Evolutionary conservation across 2,329 filamentous ascomycete species (phyloP).

Genomic region (Colletotrichum lentis): DNA sequence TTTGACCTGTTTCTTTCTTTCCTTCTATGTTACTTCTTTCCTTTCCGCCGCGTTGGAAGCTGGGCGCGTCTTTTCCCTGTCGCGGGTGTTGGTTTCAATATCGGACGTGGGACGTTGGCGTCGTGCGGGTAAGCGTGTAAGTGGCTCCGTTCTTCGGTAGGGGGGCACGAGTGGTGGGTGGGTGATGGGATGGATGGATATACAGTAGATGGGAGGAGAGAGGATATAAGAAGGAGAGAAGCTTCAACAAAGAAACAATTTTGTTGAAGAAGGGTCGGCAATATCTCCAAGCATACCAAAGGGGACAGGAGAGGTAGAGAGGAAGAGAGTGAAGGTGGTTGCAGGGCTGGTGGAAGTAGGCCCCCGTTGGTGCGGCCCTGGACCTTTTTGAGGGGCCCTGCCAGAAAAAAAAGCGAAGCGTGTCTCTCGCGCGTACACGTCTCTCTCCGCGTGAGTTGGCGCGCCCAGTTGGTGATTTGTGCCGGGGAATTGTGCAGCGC

Average conservation of each 20-base stretch:
- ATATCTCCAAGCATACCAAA: conserved; percentile 4
- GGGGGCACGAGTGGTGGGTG: conserved; percentile 1
- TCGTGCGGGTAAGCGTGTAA: conserved; percentile 35
- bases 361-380: conserved; percentile 42
- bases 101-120: conserved; percentile 35
- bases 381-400: conserved; percentile 43
- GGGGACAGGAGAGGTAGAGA: conserved; percentile 2
- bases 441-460: conserved; percentile 18
- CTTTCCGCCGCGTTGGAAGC: conserved; percentile 28
- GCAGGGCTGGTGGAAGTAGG: conserved; percentile 43
- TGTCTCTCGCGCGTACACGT: conserved; percentile 24
- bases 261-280: conserved; percentile 11
- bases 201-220: neutral
- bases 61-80: conserved; percentile 30
- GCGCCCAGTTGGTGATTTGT: conserved; percentile 11
- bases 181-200: neutral
- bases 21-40: neutral
- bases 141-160: conserved; percentile 19
- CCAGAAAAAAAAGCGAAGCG: conserved; percentile 24
- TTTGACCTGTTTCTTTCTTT: neutral
- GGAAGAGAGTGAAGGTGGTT: conserved; percentile 34
- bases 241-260: conserved; percentile 11
- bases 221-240: conserved; percentile 13
- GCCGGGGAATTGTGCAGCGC: conserved; percentile 8
- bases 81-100: conserved; percentile 25